Evolutionary conservation across 2,329 filamentous ascomycete species (phyloP).

Genomic region (Penicillium freii): DNA sequence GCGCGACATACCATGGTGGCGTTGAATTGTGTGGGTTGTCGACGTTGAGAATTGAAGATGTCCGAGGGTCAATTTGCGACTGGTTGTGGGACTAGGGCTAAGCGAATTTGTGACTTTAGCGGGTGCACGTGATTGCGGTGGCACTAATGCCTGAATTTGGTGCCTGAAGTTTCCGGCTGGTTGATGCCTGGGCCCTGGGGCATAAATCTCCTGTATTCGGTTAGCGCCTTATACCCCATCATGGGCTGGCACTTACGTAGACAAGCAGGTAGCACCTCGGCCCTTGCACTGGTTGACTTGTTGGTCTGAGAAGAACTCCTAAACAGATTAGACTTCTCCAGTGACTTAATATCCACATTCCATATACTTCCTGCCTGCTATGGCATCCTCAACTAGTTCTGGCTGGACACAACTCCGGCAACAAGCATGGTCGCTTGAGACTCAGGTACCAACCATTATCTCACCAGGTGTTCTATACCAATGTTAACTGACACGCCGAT

Average conservation of each 20-base stretch:
- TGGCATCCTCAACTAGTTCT: slow-evolving; percentile 57
- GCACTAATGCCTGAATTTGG: slow-evolving; percentile 2
- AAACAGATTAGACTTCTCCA: not conserved
- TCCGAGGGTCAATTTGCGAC: slow-evolving; percentile 39
- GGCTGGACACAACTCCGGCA: slow-evolving; percentile 94
- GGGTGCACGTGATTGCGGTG: slow-evolving; percentile 24
- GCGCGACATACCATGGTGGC: slow-evolving; percentile 45
- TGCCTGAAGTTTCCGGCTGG: slow-evolving; percentile 2
- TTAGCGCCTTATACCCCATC: slow-evolving; percentile 6
- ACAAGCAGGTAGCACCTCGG: slow-evolving; percentile 6
- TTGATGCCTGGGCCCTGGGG: not conserved
- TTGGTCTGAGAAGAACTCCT: not conserved
- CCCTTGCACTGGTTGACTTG: slow-evolving; percentile 2
- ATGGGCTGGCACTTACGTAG: slow-evolving; percentile 12
- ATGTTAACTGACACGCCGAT: slow-evolving; percentile 18
- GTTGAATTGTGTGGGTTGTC: slow-evolving; percentile 45
- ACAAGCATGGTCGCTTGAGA: slow-evolving; percentile 83
- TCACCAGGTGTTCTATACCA: not conserved
- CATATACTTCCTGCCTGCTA: slow-evolving; percentile 28
- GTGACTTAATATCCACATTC: not conserved
- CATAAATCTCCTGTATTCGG: not conserved
- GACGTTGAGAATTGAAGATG: slow-evolving; percentile 46
- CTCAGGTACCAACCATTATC: slow-evolving; percentile 62
- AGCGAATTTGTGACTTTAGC: slow-evolving; percentile 39
- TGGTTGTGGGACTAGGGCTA: slow-evolving; percentile 49